These are phyloP conservation scores for Claviceps sorghi DNA, from an alignment of 2,329 filamentous ascomycete species.

Conservation along the genomic window DNA sequence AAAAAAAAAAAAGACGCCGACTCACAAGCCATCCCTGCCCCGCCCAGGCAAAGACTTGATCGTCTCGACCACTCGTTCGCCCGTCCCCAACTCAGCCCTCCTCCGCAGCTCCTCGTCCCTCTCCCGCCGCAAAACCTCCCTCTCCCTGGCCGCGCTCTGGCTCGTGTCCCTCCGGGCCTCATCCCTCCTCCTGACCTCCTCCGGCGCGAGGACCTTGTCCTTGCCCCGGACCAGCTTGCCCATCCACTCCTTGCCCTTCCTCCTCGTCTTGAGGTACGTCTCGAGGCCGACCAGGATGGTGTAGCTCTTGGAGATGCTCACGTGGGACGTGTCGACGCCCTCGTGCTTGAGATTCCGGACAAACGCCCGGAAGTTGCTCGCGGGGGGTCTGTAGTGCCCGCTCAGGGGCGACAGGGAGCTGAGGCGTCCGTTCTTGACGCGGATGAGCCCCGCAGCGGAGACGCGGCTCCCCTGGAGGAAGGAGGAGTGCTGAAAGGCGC, in stretches of 20 bases:
- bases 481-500: constrained; percentile 80
- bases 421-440: constrained; percentile 69
- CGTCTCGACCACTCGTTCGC: constrained; percentile 25
- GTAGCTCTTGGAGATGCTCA: constrained; percentile 70
- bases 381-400: constrained; percentile 76
- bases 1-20: too few species aligned
- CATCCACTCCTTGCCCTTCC: constrained; percentile 42
- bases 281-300: constrained; percentile 72
- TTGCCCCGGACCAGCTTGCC: constrained; percentile 37
- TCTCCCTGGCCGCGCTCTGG: constrained; percentile 40
- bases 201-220: constrained; percentile 46
- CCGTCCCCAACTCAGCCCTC: constrained; percentile 23
- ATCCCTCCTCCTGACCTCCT: constrained; percentile 40
- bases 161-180: constrained; percentile 47
- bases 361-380: constrained; percentile 71
- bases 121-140: constrained; percentile 26
- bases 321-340: constrained; percentile 64
- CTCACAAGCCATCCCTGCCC: constrained; percentile 7
- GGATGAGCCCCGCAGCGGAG: constrained; percentile 69
- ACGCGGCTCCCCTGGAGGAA: constrained; percentile 76
- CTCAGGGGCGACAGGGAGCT: constrained; percentile 54
- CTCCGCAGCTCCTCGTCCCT: constrained; percentile 16
- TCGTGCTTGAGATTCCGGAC: constrained; percentile 55
- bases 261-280: constrained; percentile 56
- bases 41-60: constrained; percentile 20